Evolutionary conservation across 352 stramenopile species (phyloP).

Genomic region (Pythium scleroteichum): DNA sequence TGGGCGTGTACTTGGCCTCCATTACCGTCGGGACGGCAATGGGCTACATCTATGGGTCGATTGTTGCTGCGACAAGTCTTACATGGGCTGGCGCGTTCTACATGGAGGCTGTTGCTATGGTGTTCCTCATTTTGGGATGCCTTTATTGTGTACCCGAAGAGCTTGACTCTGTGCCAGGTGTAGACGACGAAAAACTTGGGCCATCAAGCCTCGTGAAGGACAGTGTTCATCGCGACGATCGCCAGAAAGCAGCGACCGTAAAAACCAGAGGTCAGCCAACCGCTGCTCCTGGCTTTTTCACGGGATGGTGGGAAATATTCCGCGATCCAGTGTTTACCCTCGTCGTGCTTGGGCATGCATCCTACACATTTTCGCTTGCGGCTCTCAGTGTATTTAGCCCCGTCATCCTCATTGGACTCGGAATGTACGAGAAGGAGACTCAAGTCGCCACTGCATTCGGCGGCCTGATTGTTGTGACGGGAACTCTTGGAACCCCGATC

Average conservation of each 20-base stretch:
- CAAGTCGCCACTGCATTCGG: constrained; percentile 88
- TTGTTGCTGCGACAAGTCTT: constrained; percentile 52
- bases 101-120: constrained; percentile 85
- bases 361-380: constrained; percentile 87
- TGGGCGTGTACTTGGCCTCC: constrained; percentile 92
- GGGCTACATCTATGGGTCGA: constrained; percentile 90
- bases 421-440: constrained; percentile 86
- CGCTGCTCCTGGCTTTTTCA: constrained; percentile 37
- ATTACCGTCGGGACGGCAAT: constrained; percentile 91
- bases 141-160: constrained; percentile 58
- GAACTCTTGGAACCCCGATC: constrained; percentile 86
- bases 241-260: constrained; percentile 6
- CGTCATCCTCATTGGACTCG: constrained; percentile 88
- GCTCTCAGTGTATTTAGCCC: constrained; percentile 87
- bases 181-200: constrained; percentile 18
- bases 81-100: constrained; percentile 88
- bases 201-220: constrained; percentile 10
- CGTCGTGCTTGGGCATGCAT: constrained; percentile 79
- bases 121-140: constrained; percentile 66
- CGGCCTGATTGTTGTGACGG: constrained; percentile 72
- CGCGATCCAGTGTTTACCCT: constrained; percentile 73
- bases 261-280: constrained; percentile 15
- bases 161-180: constrained; percentile 52
- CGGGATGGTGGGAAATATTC: constrained; percentile 71
- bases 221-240: constrained; percentile 25